Percentiles rank a stretch among this genome's conserved stretches.
Conservation (phyloP, 768 basidiomycete species). For the Vararia minispora region DNA sequence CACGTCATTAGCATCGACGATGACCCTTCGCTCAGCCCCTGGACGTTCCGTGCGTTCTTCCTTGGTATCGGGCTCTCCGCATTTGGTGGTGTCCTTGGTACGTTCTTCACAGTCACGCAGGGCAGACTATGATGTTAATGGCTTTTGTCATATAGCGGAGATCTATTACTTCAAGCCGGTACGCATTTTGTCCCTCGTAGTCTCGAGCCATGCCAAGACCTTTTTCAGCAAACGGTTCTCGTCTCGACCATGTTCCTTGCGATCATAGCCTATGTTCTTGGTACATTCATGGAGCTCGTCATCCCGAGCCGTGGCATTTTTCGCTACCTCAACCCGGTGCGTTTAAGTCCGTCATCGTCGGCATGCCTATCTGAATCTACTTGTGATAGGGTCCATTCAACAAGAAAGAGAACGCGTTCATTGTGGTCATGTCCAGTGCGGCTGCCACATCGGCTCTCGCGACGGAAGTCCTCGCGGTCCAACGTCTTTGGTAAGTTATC, state of each 20-base stretch:
- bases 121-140: no score
- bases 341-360: conserved; percentile 9
- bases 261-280: conserved; percentile 39
- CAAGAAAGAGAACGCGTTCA: conserved; percentile 48
- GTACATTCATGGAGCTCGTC: conserved; percentile 32
- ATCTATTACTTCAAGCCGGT: conserved; percentile 56
- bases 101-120: no score
- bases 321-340: conserved; percentile 41
- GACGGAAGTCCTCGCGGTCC: conserved; percentile 43
- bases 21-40: conserved; percentile 33
- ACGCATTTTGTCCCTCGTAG: conserved; percentile 3
- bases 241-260: conserved; percentile 46
- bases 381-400: conserved; percentile 39
- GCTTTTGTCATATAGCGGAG: conserved; percentile 26
- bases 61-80: conserved; percentile 35
- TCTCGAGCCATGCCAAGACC: not conserved
- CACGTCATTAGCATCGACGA: conserved; percentile 35
- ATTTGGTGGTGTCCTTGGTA: conserved; percentile 41
- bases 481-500: conserved; percentile 22
- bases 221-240: conserved; percentile 33
- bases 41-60: conserved; percentile 36
- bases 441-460: conserved; percentile 42
- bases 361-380: not conserved
- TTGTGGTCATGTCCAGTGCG: conserved; percentile 46
- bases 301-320: conserved; percentile 35